Conservation (phyloP, 2,329 filamentous ascomycete species). For the Dothidotthia symphoricarpi region DNA sequence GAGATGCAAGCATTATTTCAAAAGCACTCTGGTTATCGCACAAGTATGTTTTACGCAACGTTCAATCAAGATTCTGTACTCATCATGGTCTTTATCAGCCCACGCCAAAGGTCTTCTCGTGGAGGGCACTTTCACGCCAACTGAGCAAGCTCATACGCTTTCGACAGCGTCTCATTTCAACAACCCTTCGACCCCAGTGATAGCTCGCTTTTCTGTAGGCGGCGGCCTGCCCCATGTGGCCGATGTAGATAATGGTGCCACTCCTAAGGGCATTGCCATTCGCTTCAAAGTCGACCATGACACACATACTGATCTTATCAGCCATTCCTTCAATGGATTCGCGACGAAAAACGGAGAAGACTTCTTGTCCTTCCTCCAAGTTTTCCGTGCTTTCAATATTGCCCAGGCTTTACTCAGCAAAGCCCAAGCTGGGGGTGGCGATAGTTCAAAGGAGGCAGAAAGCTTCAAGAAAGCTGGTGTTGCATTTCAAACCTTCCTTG, state of each 20-base stretch:
- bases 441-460: slow-evolving; percentile 3
- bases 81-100: slow-evolving; percentile 1
- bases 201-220: slow-evolving; percentile 11
- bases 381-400: slow-evolving; percentile 8
- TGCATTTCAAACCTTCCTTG: slow-evolving; percentile 73
- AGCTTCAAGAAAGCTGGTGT: slow-evolving; percentile 62
- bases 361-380: slow-evolving; percentile 8
- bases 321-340: slow-evolving; percentile 10
- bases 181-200: slow-evolving; percentile 1
- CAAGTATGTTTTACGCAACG: neutral
- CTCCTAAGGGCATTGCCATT: slow-evolving; percentile 9
- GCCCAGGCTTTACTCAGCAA: slow-evolving; percentile 6
- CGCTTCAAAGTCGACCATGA: slow-evolving; percentile 7
- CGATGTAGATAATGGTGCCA: slow-evolving; percentile 8
- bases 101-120: slow-evolving; percentile 11
- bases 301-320: slow-evolving; percentile 9
- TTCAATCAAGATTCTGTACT: neutral
- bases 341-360: slow-evolving; percentile 7
- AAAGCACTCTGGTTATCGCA: slow-evolving; percentile 7
- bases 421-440: slow-evolving; percentile 3
- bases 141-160: slow-evolving; percentile 4
- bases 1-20: slow-evolving; percentile 10
- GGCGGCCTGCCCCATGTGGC: slow-evolving; percentile 9
- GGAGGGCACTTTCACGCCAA: slow-evolving; percentile 8
- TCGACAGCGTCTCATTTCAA: slow-evolving; percentile 8